Conservation (phyloP, 2,329 filamentous ascomycete genomes). For the Tolypocladium tundrense region DNA sequence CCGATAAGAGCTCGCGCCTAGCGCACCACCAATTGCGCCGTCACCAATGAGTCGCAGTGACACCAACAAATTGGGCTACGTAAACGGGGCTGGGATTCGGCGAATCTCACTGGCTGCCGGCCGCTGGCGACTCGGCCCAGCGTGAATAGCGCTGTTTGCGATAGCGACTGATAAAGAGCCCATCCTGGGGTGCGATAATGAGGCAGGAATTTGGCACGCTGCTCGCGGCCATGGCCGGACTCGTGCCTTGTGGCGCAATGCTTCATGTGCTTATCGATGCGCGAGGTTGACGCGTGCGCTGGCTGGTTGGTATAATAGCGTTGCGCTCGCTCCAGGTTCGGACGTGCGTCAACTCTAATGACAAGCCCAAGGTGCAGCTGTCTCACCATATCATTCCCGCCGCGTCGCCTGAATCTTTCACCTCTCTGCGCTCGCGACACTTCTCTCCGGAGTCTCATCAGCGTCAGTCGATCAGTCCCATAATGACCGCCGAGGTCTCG, state of each 20-base stretch:
- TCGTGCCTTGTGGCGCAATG: background rate
- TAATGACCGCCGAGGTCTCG: constrained; percentile 38
- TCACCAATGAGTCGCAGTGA: background rate
- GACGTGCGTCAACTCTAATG: background rate
- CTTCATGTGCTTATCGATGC: background rate
- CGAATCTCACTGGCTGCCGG: constrained; percentile 6
- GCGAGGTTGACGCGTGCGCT: background rate
- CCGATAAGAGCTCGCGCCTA: background rate
- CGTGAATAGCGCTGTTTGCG: background rate
- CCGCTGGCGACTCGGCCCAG: background rate
- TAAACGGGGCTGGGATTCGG: constrained; percentile 12
- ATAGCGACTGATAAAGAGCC: background rate
- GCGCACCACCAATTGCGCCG: background rate
- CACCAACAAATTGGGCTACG: constrained; percentile 25
- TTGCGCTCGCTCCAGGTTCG: background rate
- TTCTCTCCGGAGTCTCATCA: background rate
- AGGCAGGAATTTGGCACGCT: background rate
- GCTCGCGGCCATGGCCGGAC: background rate
- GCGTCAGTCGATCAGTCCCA: constrained; percentile 8
- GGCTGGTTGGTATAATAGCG: background rate
- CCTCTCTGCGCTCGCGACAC: background rate
- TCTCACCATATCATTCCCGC: background rate
- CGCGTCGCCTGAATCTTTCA: background rate
- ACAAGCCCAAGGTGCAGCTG: background rate
- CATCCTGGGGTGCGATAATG: background rate